Evolutionary conservation across 345 rosid species (phyloP).

Genomic region (Arabidopsis thaliana): DNA sequence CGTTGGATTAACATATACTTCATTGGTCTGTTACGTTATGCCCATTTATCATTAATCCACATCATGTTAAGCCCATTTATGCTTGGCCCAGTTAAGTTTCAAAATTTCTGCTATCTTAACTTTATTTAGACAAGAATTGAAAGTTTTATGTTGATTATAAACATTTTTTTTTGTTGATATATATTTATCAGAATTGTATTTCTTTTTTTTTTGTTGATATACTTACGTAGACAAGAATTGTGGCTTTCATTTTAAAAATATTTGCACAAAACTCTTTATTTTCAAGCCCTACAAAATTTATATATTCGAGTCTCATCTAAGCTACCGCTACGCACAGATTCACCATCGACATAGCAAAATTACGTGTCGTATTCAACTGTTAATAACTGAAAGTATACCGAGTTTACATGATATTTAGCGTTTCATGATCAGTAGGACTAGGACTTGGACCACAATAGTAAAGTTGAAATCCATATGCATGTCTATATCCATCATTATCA

Average conservation of each 20-base stretch:
- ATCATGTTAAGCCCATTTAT: neutral
- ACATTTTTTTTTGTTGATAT: neutral
- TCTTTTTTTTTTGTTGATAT: neutral
- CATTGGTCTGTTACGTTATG: neutral
- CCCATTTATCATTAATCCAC: neutral
- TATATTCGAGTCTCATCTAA: neutral
- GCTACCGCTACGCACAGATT: neutral
- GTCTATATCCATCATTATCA: conserved; percentile 16
- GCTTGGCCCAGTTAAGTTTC: neutral
- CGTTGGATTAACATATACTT: neutral
- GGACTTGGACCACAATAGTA: conserved; percentile 1
- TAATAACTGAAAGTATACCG: neutral
- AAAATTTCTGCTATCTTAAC: neutral
- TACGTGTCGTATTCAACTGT: neutral
- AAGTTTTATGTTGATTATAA: neutral
- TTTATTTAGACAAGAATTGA: neutral
- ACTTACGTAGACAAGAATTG: no score
- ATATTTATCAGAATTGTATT: neutral
- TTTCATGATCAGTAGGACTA: neutral
- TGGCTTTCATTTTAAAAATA: conserved; percentile 2
- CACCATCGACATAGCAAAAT: neutral
- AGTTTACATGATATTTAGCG: conserved; percentile 8
- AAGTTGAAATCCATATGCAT: conserved; percentile 9
- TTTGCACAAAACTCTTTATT: conserved; percentile 2
- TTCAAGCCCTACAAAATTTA: neutral